Base-by-base conservation (phyloP, 1,284 basidiomycete genomes). In the Rhodotorula sp. region DNA sequence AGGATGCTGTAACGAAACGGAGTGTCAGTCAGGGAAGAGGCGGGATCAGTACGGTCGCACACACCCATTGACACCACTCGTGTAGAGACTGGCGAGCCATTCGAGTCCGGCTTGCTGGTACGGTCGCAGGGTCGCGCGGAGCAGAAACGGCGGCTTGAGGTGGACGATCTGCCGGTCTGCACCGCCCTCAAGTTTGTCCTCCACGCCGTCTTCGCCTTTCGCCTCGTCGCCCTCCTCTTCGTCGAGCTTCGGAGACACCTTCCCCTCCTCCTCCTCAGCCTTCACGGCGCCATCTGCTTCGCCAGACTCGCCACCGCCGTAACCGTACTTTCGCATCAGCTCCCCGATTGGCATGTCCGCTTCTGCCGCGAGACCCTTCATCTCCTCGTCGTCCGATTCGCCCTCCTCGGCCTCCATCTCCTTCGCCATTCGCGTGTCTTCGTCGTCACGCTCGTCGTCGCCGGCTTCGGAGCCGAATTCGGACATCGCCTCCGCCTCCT, bases 81-180 rank as follows among this genome's bases (percentile, higher is more conserved):
- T 83, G 80, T 97, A 94, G 50, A 97, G 82, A 77, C 88, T 91
- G 0, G 91, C 91, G 13, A 99, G 87, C 95, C 95, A 99, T 77
- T 98, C 94, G 62, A 98, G 81, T 0, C 95, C 95, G 20, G 89
- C 87, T 74, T 94, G 91, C 78, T 99, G 95, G 78, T 99, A 99
- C 1, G 94, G 93, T 26, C 94, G 88, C 50, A 99, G 84, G 4
- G 86, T 86, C 1, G 94, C 95, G 20, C 95, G 88, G 3, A 98
- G 83, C 13, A 98, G 83, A 64, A 92, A 85, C 0, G 94, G 93
- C 16, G 88, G 86, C 52, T 84, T 26, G 64, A 59, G 57, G 9
- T 61, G 64, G n/a, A 31, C 51, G 51, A 61, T 44, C 51, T 76
- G 70, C 40, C 67, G 60, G 26, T 58, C 57, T 8, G 59, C 9